Percentiles rank a stretch among this genome's conserved stretches.
phyloP scores from a whole-genome alignment of 768 basidiomycete species.

The Obba rivulosa region DNA sequence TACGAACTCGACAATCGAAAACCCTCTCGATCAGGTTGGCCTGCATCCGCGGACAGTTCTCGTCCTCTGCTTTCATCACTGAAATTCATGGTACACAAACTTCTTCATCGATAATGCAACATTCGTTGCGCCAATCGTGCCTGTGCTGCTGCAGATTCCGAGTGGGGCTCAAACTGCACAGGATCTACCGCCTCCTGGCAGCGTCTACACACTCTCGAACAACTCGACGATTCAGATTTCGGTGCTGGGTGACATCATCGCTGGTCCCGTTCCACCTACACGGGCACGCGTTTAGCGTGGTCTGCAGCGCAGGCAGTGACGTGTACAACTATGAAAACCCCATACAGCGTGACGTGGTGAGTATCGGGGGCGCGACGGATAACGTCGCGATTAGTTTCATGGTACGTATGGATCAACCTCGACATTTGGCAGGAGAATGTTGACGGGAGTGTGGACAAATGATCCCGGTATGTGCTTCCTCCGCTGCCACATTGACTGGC shows the following conservation, averaged over 20 bases:
- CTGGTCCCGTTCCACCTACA: conserved; percentile 37
- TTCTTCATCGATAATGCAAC: conserved; percentile 31
- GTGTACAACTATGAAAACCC: conserved; percentile 33
- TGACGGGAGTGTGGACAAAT: conserved; percentile 39
- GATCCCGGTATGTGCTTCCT: conserved; percentile 89
- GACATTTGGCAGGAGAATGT: not conserved
- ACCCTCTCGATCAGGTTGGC: conserved; percentile 8
- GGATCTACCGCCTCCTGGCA: conserved; percentile 45
- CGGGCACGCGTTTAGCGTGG: conserved; percentile 37
- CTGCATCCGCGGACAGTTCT: conserved; percentile 14
- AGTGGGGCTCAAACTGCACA: conserved; percentile 44
- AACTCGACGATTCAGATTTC: conserved; percentile 43
- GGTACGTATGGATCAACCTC: conserved; percentile 2
- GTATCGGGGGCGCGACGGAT: conserved; percentile 12
- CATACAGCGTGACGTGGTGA: conserved; percentile 27
- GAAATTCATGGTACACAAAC: not conserved
- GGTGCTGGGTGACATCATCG: conserved; percentile 37
- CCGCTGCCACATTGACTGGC: conserved; percentile 85
- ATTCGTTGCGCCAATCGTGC: conserved; percentile 38
- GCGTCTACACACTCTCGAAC: conserved; percentile 40
- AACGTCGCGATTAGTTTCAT: conserved; percentile 21
- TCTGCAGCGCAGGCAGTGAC: conserved; percentile 27
- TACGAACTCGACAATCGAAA: conserved; percentile 7
- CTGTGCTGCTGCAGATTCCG: conserved; percentile 54
- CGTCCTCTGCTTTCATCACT: not conserved